Conservation (phyloP, 257 asterid species). For the Hygrophila difformis region DNA sequence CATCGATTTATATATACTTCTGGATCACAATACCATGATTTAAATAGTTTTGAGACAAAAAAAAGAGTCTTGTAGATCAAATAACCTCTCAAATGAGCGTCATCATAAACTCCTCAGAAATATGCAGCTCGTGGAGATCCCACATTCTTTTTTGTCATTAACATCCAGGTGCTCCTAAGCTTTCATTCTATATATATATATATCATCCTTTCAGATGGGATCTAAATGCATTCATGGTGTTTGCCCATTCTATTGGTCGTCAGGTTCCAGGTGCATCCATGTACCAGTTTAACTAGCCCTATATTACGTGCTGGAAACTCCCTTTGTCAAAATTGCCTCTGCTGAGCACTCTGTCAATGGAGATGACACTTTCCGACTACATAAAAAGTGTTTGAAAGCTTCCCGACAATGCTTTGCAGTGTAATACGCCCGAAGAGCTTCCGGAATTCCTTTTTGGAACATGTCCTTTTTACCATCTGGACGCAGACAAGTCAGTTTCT, state of each 20-base stretch:
- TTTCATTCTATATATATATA: not conserved
- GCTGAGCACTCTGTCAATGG: slow-evolving; percentile 49
- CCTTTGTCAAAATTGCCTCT: slow-evolving; percentile 42
- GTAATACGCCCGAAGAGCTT: slow-evolving; percentile 55
- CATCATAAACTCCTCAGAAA: slow-evolving; percentile 24
- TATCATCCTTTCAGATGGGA: not conserved
- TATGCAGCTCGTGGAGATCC: slow-evolving; percentile 40
- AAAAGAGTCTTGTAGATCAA: too few relatives aligned
- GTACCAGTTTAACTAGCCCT: slow-evolving; percentile 39
- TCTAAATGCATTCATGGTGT: not conserved
- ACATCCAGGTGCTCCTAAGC: slow-evolving; percentile 35
- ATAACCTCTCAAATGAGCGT: too few relatives aligned
- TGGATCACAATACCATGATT: too few relatives aligned
- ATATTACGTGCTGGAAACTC: slow-evolving; percentile 46
- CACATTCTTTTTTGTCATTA: slow-evolving; percentile 47
- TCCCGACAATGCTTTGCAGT: slow-evolving; percentile 35
- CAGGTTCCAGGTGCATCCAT: slow-evolving; percentile 49
- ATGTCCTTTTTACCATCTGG: slow-evolving; percentile 59
- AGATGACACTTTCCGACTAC: slow-evolving; percentile 52
- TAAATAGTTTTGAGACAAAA: too few relatives aligned
- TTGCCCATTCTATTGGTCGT: too few relatives aligned
- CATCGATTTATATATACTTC: not conserved
- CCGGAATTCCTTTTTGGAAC: slow-evolving; percentile 74
- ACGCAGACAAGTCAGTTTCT: slow-evolving; percentile 39
- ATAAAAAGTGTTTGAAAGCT: too few relatives aligned